Evolutionary conservation across 2,329 filamentous ascomycete species (phyloP), one percentile per base, ranked within the genome.

Genomic region (Ascochyta pisi): DNA sequence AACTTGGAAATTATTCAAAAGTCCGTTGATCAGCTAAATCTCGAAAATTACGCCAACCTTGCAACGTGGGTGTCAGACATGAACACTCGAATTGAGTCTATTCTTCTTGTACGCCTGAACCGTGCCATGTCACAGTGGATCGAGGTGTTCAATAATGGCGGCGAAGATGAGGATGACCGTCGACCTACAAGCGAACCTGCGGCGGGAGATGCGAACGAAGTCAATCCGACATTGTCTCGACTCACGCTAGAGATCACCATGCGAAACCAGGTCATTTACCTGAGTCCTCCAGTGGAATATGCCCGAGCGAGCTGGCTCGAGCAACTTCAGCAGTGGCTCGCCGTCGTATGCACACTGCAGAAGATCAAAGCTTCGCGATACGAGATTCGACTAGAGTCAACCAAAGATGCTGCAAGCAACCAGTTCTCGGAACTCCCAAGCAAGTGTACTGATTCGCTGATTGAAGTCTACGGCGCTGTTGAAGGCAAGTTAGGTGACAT

Each of bases 281-380:
- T 99, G 24, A 95, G 97, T 49, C 96, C 95, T 4, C 95, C 95
- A 5, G 82, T 98, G 47, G 92, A 96, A 73, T 95, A 89, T 73
- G 93, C 95, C 15, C 87, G 93, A 63, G 93, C 94, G 12, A 94
- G 89, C 71, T 99, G 96, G 95, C 91, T 96, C 71, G 83, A 89
- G 16, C 93, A 97, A 65, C 83, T 99, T 37, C 93, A 98, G 67
- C 86, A 92, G 31, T 99, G 95, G 95, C 85, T 99, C 33, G 93
- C 91, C 35, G 85, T 96, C 55, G 89, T 96, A 40, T 98, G 95
- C 79, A 94, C 95, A 66, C 83, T 98, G 39, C 90, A 91, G 58
- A 96, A 94, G 79, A 91, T 99, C 73, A 96, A 98, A 76, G 93
- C 95, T 3, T 93, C 92, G 2, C 87, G 95, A 65, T 99, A 99